These are phyloP conservation scores for Elsinoe fawcettii DNA, from an alignment of 2,329 filamentous ascomycete species.

Conservation along the genomic window DNA sequence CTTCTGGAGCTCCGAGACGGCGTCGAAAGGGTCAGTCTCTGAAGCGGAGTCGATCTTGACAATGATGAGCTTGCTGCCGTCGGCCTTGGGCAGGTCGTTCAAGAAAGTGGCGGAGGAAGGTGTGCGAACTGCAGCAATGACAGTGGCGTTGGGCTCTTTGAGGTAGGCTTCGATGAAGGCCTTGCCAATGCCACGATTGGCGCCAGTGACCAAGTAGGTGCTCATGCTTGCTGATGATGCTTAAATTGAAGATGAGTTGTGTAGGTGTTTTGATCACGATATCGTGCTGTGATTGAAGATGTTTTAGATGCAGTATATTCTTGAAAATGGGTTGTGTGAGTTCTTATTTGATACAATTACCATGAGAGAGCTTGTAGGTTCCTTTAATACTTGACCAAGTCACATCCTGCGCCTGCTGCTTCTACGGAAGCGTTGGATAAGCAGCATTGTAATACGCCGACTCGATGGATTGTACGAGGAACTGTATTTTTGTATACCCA, in stretches of 20 bases:
- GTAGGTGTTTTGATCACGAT: too few species aligned
- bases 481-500: too few species aligned
- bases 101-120: constrained; percentile 47
- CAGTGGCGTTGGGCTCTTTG: constrained; percentile 13
- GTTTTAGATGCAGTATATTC: too few species aligned
- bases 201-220: constrained; percentile 15
- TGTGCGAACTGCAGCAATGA: constrained; percentile 33
- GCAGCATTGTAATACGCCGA: too few species aligned
- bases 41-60: constrained; percentile 37
- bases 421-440: too few species aligned
- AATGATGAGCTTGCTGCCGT: constrained; percentile 33
- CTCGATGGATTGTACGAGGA: too few species aligned
- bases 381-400: too few species aligned
- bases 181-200: constrained; percentile 15
- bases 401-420: too few species aligned
- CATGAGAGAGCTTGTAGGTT: too few species aligned
- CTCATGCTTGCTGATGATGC: not conserved
- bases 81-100: constrained; percentile 30
- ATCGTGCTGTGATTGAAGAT: too few species aligned
- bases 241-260: not conserved
- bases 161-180: constrained; percentile 14
- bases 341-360: too few species aligned
- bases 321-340: too few species aligned
- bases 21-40: constrained; percentile 26
- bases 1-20: constrained; percentile 25